Percentiles rank a stretch among this genome's conserved stretches.
phyloP scores from a whole-genome alignment of 306 rosid species.

The Astragalus membranaceus region DNA sequence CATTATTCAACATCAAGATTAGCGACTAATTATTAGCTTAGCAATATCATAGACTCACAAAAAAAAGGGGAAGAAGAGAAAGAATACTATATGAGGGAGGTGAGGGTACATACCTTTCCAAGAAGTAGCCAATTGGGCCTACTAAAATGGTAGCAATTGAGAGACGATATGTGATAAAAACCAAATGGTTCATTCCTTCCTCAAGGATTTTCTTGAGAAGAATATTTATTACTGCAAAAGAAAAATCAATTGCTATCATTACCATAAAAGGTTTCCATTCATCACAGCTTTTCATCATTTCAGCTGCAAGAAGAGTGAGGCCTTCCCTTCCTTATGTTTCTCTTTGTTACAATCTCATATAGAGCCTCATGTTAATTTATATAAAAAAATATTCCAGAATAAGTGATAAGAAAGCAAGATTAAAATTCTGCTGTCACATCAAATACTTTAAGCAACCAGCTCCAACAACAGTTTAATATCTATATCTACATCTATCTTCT shows the following conservation, averaged over 20 bases:
- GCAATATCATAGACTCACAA: neutral
- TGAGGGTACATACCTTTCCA: conserved; percentile 53
- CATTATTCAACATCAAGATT: conserved; percentile 9
- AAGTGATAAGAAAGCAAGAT: conserved; percentile 72
- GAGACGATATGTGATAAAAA: conserved; percentile 72
- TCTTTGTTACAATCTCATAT: conserved; percentile 14
- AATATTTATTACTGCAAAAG: conserved; percentile 66
- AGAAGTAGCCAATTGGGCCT: conserved; percentile 64
- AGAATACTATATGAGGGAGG: neutral
- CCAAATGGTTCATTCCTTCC: conserved; percentile 82
- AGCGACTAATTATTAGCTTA: neutral
- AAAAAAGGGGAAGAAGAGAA: neutral
- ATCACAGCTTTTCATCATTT: conserved; percentile 37
- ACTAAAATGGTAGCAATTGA: conserved; percentile 63
- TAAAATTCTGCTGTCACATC: conserved; percentile 60
- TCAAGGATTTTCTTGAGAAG: conserved; percentile 81
- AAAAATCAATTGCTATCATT: conserved; percentile 67
- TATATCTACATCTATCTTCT: conserved; percentile 30
- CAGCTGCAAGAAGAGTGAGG: conserved; percentile 21
- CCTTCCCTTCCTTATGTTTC: conserved; percentile 22
- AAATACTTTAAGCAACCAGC: conserved; percentile 56
- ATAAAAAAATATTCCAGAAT: conserved; percentile 40
- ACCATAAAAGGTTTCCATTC: conserved; percentile 76
- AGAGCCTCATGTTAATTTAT: conserved; percentile 25
- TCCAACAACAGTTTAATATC: conserved; percentile 32